Evolutionary conservation across 176 grass and related monocot species (phyloP).

Genomic region (Cocos nucifera): DNA sequence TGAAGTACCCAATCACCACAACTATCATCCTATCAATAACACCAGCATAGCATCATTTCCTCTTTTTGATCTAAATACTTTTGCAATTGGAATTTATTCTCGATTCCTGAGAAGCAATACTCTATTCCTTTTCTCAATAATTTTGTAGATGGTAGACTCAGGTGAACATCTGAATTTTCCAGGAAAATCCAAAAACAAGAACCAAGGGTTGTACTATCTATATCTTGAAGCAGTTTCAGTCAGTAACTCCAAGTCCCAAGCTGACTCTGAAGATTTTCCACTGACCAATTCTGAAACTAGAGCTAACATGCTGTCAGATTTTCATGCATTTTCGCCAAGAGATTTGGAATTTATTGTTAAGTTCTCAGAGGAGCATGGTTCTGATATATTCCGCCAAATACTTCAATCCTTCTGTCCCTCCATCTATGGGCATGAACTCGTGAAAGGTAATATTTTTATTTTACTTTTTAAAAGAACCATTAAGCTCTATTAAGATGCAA

Average conservation of each 20-base stretch:
- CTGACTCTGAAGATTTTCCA: slow-evolving; percentile 36
- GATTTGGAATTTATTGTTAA: slow-evolving; percentile 45
- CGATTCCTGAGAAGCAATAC: neutral
- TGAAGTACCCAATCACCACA: too few relatives aligned
- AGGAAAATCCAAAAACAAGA: slow-evolving; percentile 71
- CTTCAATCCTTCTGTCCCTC: slow-evolving; percentile 93
- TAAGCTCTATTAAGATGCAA: neutral
- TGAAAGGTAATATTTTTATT: slow-evolving; percentile 62
- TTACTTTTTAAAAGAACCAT: neutral
- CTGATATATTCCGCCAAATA: slow-evolving; percentile 72
- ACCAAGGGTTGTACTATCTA: slow-evolving; percentile 71
- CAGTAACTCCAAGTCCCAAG: slow-evolving; percentile 43
- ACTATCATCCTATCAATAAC: too few relatives aligned
- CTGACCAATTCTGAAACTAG: slow-evolving; percentile 24
- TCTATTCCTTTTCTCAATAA: neutral
- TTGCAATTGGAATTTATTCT: neutral
- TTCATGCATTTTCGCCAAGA: slow-evolving; percentile 42
- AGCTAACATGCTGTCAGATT: slow-evolving; percentile 27
- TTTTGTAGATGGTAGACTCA: slow-evolving; percentile 10
- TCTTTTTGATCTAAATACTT: too few relatives aligned
- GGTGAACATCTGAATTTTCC: slow-evolving; percentile 23
- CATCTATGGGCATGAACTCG: slow-evolving; percentile 94
- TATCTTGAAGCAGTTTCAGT: slow-evolving; percentile 84
- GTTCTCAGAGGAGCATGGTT: slow-evolving; percentile 53
- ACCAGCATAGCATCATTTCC: too few relatives aligned